A percentile compares a stretch with the other conserved stretches of the same genome.
These are phyloP conservation scores for Mycocentrospora acerina DNA, from an alignment of 2,329 filamentous ascomycete species.

Conservation along the genomic window DNA sequence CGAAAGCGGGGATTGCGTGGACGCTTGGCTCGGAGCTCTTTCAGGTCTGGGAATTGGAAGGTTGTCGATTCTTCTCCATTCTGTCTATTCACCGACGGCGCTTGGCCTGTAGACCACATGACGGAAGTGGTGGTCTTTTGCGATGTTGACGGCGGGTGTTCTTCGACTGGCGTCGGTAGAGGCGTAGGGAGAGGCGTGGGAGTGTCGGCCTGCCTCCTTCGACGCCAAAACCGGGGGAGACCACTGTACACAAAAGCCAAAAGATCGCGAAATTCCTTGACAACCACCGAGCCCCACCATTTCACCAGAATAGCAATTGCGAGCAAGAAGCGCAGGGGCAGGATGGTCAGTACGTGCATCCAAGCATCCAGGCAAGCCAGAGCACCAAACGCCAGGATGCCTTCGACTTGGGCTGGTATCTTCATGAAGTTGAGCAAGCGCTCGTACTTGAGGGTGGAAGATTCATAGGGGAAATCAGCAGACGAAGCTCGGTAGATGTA, in stretches of 20 bases:
- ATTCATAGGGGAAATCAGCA: conserved; percentile 78
- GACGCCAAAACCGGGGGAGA: conserved; percentile 73
- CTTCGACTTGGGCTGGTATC: conserved; percentile 78
- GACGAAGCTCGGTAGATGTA: conserved; percentile 62
- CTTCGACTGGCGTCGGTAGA: conserved; percentile 26
- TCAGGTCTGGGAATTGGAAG: conserved; percentile 30
- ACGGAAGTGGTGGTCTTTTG: conserved; percentile 27
- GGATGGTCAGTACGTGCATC: conserved; percentile 94
- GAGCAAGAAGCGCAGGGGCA: conserved; percentile 84
- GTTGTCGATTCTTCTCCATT: conserved; percentile 21
- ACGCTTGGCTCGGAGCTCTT: conserved; percentile 30
- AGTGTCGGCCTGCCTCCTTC: conserved; percentile 50
- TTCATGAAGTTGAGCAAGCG: conserved; percentile 85
- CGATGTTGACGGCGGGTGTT: conserved; percentile 25
- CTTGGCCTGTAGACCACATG: conserved; percentile 14
- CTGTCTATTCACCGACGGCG: conserved; percentile 19
- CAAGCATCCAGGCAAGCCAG: conserved; percentile 92
- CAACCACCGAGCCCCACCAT: conserved; percentile 75
- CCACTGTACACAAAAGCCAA: conserved; percentile 78
- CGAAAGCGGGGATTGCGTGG: conserved; percentile 41
- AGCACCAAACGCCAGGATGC: conserved; percentile 82
- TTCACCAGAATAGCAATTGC: conserved; percentile 73
- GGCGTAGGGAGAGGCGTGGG: conserved; percentile 27
- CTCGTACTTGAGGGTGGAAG: conserved; percentile 87
- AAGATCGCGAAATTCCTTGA: conserved; percentile 71